Conservation (phyloP, 805 yeast genomes). For the Yarrowia sp. region DNA sequence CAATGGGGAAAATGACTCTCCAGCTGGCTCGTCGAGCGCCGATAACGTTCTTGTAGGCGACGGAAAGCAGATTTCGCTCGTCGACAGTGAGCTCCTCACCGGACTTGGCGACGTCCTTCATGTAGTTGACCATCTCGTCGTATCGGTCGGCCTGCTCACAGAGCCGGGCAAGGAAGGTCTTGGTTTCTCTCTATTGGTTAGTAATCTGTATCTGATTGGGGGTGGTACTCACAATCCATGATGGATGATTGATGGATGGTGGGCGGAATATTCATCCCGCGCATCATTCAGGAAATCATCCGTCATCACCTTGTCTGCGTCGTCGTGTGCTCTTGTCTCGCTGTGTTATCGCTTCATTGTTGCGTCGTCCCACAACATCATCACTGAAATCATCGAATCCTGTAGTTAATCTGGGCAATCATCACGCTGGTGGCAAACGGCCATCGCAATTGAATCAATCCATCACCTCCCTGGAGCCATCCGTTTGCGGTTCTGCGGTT, state of each 20-base stretch:
- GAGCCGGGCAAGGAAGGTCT: slow-evolving; percentile 94
- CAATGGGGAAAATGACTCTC: slow-evolving; percentile 98
- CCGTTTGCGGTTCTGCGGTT: slow-evolving; percentile 19
- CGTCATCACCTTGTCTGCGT: background rate
- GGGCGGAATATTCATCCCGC: too few relatives aligned
- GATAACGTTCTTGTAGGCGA: slow-evolving; percentile 97
- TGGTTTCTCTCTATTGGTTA: slow-evolving; percentile 69
- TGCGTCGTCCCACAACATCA: background rate
- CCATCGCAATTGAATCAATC: slow-evolving; percentile 35
- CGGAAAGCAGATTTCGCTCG: slow-evolving; percentile 96
- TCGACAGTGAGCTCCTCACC: slow-evolving; percentile 96
- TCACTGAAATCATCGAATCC: background rate
- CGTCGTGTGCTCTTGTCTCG: background rate
- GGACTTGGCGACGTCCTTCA: slow-evolving; percentile 95
- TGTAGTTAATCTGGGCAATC: slow-evolving; percentile 11
- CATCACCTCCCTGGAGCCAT: slow-evolving; percentile 22
- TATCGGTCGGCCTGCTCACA: slow-evolving; percentile 99
- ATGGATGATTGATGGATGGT: background rate
- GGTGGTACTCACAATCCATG: slow-evolving; percentile 23
- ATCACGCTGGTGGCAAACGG: slow-evolving; percentile 8
- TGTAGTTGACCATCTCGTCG: slow-evolving; percentile 98
- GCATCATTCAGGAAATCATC: too few relatives aligned
- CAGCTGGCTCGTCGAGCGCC: slow-evolving; percentile 99
- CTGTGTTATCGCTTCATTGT: background rate
- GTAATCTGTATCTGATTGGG: slow-evolving; percentile 3